Conservation (phyloP, 2,329 filamentous ascomycete species). For the Lachnellula suecica region DNA sequence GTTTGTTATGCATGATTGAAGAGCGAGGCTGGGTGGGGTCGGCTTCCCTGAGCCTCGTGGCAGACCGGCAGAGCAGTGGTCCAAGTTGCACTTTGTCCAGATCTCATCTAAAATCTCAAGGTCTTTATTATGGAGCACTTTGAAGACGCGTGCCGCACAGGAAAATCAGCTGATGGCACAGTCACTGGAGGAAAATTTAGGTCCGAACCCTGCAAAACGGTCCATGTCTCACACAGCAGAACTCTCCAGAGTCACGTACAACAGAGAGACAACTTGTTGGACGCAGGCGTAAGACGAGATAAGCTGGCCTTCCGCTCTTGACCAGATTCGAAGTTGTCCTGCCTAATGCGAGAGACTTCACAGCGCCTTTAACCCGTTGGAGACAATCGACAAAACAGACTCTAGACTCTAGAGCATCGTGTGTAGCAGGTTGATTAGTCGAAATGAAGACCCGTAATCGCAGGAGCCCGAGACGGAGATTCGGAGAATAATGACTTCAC, state of each 20-base stretch:
- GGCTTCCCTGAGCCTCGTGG: slow-evolving; percentile 21
- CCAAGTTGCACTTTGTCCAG: background rate
- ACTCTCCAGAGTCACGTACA: no score
- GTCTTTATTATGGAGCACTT: background rate
- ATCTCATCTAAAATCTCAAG: background rate
- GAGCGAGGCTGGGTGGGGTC: background rate
- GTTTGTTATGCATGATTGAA: slow-evolving; percentile 20
- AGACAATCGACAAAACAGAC: background rate
- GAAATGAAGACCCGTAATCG: background rate
- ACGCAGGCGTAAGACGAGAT: no score
- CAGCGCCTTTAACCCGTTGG: background rate
- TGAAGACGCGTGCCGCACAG: no score
- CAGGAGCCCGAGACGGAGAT: background rate
- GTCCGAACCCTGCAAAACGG: no score
- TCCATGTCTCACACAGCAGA: no score
- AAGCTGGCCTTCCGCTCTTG: no score
- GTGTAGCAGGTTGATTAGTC: background rate
- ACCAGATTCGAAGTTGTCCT: no score
- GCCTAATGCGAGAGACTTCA: background rate
- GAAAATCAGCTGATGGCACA: no score
- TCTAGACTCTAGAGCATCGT: background rate
- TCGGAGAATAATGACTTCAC: background rate
- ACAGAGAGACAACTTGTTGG: no score
- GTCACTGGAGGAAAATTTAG: no score
- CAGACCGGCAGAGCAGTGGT: background rate